Percentiles rank a stretch among this genome's conserved stretches.
Evolutionary conservation across 2,329 filamentous ascomycete genomes (phyloP).

Genomic region (Aspergillus eucalypticola): DNA sequence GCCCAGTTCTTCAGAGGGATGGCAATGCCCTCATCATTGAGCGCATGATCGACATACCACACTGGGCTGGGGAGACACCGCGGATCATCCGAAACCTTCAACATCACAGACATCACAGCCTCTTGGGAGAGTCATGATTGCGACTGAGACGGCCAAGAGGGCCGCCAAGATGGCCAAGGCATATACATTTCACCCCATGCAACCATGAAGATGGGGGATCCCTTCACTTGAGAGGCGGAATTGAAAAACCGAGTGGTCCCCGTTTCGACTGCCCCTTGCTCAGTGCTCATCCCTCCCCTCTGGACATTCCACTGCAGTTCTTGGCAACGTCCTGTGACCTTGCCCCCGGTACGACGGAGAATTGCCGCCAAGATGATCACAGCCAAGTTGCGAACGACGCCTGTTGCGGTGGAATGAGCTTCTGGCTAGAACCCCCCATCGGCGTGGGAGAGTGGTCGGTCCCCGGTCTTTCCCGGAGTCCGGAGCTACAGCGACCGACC

Average conservation of each 20-base stretch:
- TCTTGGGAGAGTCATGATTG: not conserved
- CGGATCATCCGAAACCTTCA: constrained; percentile 10
- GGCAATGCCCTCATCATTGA: constrained; percentile 4
- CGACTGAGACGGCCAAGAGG: constrained; percentile 22
- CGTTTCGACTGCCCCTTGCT: constrained; percentile 20
- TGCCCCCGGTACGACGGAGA: constrained; percentile 16
- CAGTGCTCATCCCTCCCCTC: constrained; percentile 6
- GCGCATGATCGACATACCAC: constrained; percentile 18
- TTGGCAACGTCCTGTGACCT: constrained; percentile 23
- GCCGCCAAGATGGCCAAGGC: constrained; percentile 26
- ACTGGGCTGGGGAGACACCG: constrained; percentile 10
- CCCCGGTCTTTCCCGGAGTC: not conserved
- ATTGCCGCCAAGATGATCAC: constrained; percentile 16
- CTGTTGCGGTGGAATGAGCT: not conserved
- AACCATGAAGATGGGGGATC: not conserved
- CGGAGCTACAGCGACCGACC: not conserved
- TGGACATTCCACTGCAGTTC: constrained; percentile 25
- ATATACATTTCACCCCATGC: constrained; percentile 12
- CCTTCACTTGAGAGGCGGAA: not conserved
- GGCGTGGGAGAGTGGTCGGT: not conserved
- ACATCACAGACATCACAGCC: not conserved
- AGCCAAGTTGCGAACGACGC: not conserved
- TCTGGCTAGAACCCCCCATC: not conserved
- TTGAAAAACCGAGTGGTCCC: constrained; percentile 4
- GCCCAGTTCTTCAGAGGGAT: not conserved